These are phyloP conservation scores for Leptoxyphium fumago DNA, from an alignment of 2,329 filamentous ascomycete species.

Conservation along the genomic window DNA sequence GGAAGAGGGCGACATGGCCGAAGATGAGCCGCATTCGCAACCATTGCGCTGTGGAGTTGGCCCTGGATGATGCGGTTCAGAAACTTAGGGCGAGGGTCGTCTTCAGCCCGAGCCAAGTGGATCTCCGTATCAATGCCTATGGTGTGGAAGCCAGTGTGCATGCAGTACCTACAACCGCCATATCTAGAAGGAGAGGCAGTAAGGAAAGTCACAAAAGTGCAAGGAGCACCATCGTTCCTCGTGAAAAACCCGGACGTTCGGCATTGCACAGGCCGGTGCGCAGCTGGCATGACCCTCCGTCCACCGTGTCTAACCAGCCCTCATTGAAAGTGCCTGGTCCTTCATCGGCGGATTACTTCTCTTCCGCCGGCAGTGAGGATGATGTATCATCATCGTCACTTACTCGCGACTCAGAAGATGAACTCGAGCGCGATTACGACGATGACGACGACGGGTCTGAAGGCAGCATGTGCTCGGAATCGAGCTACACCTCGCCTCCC, in stretches of 20 bases:
- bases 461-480: neutral
- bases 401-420: neutral
- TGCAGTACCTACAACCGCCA: neutral
- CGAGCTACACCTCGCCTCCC: neutral
- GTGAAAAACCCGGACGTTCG: neutral
- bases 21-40: conserved; percentile 75
- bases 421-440: neutral
- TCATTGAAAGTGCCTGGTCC: neutral
- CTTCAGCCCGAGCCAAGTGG: conserved; percentile 51
- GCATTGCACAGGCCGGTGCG: neutral
- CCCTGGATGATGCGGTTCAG: conserved; percentile 62
- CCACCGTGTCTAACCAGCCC: neutral
- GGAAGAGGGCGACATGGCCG: conserved; percentile 83
- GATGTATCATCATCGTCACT: neutral
- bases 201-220: neutral
- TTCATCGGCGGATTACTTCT: neutral
- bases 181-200: neutral
- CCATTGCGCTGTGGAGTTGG: conserved; percentile 75
- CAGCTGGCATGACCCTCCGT: neutral
- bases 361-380: neutral
- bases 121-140: conserved; percentile 31
- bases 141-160: neutral
- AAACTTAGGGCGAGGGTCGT: conserved; percentile 51
- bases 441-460: neutral
- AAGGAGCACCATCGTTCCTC: neutral